phyloP scores from a whole-genome alignment of 2,329 filamentous ascomycete genomes.

The Xylaria sp. region DNA sequence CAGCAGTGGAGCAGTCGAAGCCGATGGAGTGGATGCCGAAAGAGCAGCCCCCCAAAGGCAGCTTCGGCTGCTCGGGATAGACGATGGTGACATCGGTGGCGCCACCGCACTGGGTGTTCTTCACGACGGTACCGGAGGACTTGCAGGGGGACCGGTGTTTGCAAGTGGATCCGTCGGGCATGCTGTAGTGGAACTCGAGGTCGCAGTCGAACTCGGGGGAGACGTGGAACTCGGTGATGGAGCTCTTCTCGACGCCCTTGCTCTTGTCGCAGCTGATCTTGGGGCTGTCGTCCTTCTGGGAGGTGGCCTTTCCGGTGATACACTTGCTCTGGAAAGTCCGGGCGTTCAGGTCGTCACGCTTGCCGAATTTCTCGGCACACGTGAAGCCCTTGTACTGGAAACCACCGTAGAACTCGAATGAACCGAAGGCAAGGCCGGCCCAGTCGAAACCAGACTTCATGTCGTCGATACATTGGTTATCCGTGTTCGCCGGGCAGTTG shows the following conservation, averaged over 20 bases:
- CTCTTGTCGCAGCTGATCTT: slow-evolving; percentile 58
- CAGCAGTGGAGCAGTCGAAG: slow-evolving; percentile 66
- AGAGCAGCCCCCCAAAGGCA: slow-evolving; percentile 62
- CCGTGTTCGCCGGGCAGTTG: slow-evolving; percentile 69
- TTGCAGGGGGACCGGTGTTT: slow-evolving; percentile 75
- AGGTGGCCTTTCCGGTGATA: slow-evolving; percentile 59
- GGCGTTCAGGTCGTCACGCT: slow-evolving; percentile 60
- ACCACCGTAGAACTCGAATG: slow-evolving; percentile 68
- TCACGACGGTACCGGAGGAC: slow-evolving; percentile 66
- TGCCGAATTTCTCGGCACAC: slow-evolving; percentile 62
- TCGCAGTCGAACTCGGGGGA: slow-evolving; percentile 75
- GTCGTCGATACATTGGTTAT: slow-evolving; percentile 75
- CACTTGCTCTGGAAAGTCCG: slow-evolving; percentile 59
- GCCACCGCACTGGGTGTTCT: slow-evolving; percentile 91
- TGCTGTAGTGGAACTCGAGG: slow-evolving; percentile 83
- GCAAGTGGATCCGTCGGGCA: slow-evolving; percentile 81
- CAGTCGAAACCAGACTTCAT: slow-evolving; percentile 76
- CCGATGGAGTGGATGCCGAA: slow-evolving; percentile 74
- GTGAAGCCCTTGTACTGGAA: slow-evolving; percentile 75
- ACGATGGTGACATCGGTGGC: slow-evolving; percentile 78
- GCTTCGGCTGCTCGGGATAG: slow-evolving; percentile 61
- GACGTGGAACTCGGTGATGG: slow-evolving; percentile 74
- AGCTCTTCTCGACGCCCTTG: slow-evolving; percentile 63
- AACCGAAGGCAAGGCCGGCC: slow-evolving; percentile 61
- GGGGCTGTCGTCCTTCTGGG: slow-evolving; percentile 52